phyloP scores from a whole-genome alignment of 805 yeast genomes.

The Hanseniaspora mollemarum region DNA sequence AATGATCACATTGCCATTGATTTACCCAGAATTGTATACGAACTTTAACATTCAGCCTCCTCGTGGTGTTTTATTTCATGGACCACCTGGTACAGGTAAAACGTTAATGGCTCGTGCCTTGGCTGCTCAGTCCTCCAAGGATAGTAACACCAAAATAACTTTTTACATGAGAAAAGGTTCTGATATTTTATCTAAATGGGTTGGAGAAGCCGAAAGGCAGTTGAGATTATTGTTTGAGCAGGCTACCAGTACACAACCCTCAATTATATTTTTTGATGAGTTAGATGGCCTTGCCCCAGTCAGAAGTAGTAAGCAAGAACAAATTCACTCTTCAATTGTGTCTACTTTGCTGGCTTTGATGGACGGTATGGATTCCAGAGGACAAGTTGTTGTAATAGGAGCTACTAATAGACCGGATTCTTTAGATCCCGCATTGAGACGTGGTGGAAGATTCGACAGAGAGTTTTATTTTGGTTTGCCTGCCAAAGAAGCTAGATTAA shows the following conservation, averaged over 20 bases:
- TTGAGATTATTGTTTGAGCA: conserved; percentile 83
- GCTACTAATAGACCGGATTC: conserved; percentile 97
- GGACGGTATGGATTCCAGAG: conserved; percentile 99
- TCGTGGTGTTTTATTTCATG: conserved; percentile 92
- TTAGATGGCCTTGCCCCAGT: conserved; percentile 98
- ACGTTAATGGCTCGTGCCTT: conserved; percentile 95
- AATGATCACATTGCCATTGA: conserved; percentile 86
- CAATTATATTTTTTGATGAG: conserved; percentile 93
- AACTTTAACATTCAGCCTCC: conserved; percentile 90
- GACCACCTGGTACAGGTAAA: conserved; percentile 99
- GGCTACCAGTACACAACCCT: conserved; percentile 90
- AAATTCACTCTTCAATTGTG: conserved; percentile 93
- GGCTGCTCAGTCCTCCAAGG: conserved; percentile 78
- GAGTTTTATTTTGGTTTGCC: conserved; percentile 95
- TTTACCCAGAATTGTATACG: conserved; percentile 88
- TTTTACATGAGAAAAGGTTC: conserved; percentile 98
- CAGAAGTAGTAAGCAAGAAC: conserved; percentile 93
- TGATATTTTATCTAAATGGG: conserved; percentile 94
- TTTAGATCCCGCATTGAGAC: conserved; percentile 91
- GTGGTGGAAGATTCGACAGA: conserved; percentile 95
- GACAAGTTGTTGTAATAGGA: conserved; percentile 95
- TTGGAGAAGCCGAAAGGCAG: conserved; percentile 97
- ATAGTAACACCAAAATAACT: conserved; percentile 74
- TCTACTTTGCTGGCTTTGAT: conserved; percentile 87
- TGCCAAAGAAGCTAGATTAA: conserved; percentile 61